Percentiles rank a stretch among this genome's conserved stretches.
Conservation (phyloP, 495 filamentous ascomycete genomes). For the Xylaria scruposa region DNA sequence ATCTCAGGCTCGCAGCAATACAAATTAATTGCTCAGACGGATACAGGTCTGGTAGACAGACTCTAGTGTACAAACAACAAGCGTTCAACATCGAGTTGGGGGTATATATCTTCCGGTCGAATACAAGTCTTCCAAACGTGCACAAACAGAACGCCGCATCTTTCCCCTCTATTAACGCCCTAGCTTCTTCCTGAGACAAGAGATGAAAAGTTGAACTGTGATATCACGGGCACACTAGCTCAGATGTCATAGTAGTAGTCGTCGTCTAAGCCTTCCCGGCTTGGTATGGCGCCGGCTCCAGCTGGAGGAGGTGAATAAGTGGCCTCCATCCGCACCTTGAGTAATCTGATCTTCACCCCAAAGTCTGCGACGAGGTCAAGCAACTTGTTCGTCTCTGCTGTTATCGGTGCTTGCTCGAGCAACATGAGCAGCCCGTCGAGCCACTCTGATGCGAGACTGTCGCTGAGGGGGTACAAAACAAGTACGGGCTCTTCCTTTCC, state of each 20-base stretch:
- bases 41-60: neutral
- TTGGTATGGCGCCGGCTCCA: constrained; percentile 60
- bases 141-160: constrained; percentile 20
- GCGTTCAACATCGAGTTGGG: constrained; percentile 14
- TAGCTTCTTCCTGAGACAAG: neutral
- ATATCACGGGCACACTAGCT: constrained; percentile 13
- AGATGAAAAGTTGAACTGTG: neutral
- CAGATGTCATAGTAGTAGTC: constrained; percentile 74
- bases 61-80: constrained; percentile 3
- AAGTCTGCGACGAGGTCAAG: constrained; percentile 86
- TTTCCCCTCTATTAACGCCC: neutral
- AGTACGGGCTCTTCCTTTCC: constrained; percentile 68
- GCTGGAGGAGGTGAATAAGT: constrained; percentile 61
- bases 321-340: constrained; percentile 91
- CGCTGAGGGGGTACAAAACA: constrained; percentile 79
- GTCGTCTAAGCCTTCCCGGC: constrained; percentile 67
- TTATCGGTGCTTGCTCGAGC: constrained; percentile 93
- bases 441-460: constrained; percentile 92
- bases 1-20: neutral
- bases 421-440: constrained; percentile 95
- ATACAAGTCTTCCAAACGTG: constrained; percentile 11
- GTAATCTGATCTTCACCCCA: constrained; percentile 87
- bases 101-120: constrained; percentile 26
- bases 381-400: constrained; percentile 89
- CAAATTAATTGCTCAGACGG: neutral